A percentile compares a stretch with the other conserved stretches of the same genome.
Conservation (phyloP, 192 early-diverging fungal species). For the Entomortierella chlamydospora region DNA sequence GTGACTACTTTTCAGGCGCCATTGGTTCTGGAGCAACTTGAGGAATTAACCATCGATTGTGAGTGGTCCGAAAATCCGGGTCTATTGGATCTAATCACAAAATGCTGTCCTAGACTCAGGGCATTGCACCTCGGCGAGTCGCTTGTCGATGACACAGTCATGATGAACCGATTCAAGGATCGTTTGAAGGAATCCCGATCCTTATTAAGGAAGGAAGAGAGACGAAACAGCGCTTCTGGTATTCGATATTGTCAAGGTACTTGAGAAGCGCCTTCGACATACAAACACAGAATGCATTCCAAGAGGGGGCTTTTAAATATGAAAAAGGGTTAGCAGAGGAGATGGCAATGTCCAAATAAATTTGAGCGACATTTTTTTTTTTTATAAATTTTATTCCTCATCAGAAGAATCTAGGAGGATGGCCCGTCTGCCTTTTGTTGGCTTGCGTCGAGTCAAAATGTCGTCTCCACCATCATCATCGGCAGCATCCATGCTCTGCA, state of each 20-base stretch:
- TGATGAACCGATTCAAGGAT: background rate
- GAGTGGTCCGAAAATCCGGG: constrained; percentile 24
- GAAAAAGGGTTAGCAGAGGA: background rate
- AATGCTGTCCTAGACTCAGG: constrained; percentile 3
- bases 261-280: background rate
- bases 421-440: constrained; percentile 12
- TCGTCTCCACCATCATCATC: constrained; percentile 28
- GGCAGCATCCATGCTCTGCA: background rate
- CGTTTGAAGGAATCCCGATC: background rate
- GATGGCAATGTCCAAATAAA: background rate
- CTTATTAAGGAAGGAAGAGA: background rate
- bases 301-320: background rate
- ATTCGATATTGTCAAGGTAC: background rate
- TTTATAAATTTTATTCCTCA: constrained; percentile 26
- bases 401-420: constrained; percentile 36
- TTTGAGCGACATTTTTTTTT: background rate
- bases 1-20: background rate
- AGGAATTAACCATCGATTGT: constrained; percentile 8
- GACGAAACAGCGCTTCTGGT: background rate
- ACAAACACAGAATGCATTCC: no score
- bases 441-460: background rate
- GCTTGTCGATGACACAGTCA: background rate
- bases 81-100: constrained; percentile 6
- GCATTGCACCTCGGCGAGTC: background rate
- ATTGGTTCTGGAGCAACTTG: constrained; percentile 3